phyloP scores from a whole-genome alignment of 129 eudicot species.

The carrot (Daucus carota) region DH1_v3.0 NC_030383.2:49769501-49770000 shows the following conservation, averaged over 20 bases:
- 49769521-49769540: neutral
- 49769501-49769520: slow-evolving; percentile 78
- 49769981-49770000: neutral
- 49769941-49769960: too few relatives aligned
- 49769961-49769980: too few relatives aligned
- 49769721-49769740: slow-evolving; percentile 28
- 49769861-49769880: too few relatives aligned
- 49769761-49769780: neutral
- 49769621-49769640: neutral
- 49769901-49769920: too few relatives aligned
- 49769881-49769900: too few relatives aligned
- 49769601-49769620: neutral
- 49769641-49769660: slow-evolving; percentile 71
- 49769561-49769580: neutral
- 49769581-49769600: neutral
- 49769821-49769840: too few relatives aligned
- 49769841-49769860: too few relatives aligned
- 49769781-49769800: neutral
- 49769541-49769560: neutral
- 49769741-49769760: neutral
- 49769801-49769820: too few relatives aligned
- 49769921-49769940: too few relatives aligned
- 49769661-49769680: slow-evolving; percentile 82
- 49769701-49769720: slow-evolving; percentile 60
- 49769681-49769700: slow-evolving; percentile 75